Conservation (phyloP, 2,329 filamentous ascomycete species). For the Geosmithia morbida region DNA sequence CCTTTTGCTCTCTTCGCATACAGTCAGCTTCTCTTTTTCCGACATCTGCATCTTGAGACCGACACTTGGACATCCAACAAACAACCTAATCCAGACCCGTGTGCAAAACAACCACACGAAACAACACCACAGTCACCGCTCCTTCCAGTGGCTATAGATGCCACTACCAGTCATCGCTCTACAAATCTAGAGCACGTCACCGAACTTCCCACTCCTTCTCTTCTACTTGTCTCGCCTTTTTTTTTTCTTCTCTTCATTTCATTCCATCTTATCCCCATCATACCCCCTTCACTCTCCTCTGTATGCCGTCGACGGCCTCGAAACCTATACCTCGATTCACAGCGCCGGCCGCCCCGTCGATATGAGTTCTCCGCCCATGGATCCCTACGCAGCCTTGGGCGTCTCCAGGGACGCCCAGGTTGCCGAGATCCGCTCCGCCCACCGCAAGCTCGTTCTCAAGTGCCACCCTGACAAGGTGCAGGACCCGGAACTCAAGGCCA, state of each 20-base stretch:
- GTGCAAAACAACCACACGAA: background rate
- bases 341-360: constrained; percentile 7
- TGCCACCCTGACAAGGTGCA: constrained; percentile 88
- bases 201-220: no score
- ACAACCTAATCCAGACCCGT: no score
- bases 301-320: background rate
- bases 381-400: constrained; percentile 70
- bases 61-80: no score
- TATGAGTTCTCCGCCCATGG: constrained; percentile 42
- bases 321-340: background rate
- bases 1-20: no score
- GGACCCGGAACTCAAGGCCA: constrained; percentile 58
- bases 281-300: background rate
- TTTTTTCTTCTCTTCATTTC: no score
- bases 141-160: background rate
- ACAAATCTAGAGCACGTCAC: no score
- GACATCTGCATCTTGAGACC: no score
- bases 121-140: background rate
- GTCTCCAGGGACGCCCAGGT: constrained; percentile 58
- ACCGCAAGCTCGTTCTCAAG: constrained; percentile 76
- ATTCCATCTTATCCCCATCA: no score
- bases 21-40: no score
- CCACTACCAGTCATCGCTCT: background rate
- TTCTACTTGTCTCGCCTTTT: no score
- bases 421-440: constrained; percentile 59